Conservation (phyloP, 2,329 filamentous ascomycete species). For the Hypoxylon sp. region DNA sequence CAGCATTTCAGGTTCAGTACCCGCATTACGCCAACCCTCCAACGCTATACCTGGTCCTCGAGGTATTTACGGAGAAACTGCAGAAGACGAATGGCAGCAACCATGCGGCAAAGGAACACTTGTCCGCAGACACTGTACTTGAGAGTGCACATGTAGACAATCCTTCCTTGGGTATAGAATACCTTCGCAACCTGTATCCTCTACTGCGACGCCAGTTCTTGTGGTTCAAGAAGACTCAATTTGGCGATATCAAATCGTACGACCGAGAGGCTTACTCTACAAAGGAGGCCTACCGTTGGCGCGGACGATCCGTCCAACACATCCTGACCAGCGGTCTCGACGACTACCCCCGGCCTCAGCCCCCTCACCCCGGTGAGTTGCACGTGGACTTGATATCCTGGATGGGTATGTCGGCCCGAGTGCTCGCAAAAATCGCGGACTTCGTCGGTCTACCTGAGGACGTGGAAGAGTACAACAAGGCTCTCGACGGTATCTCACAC, state of each 20-base stretch:
- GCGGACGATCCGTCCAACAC: conserved; percentile 85
- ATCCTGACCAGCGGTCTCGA: conserved; percentile 93
- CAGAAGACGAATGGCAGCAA: conserved; percentile 62
- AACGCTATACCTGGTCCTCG: conserved; percentile 89
- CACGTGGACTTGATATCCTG: conserved; percentile 95
- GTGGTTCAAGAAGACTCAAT: conserved; percentile 95
- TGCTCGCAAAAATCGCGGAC: conserved; percentile 81
- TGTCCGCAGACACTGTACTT: conserved; percentile 53
- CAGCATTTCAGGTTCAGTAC: conserved; percentile 94
- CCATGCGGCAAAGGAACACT: conserved; percentile 53
- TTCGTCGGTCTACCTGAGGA: conserved; percentile 82
- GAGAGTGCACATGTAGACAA: conserved; percentile 74
- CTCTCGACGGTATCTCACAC: conserved; percentile 77
- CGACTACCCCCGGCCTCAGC: conserved; percentile 93
- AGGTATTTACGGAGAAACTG: conserved; percentile 83
- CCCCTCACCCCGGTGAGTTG: conserved; percentile 93
- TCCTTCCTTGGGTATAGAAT: conserved; percentile 40
- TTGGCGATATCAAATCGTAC: conserved; percentile 88
- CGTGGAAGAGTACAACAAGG: conserved; percentile 73
- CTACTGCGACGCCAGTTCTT: conserved; percentile 87
- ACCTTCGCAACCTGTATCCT: conserved; percentile 58
- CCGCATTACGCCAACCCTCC: conserved; percentile 98
- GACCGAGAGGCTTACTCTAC: conserved; percentile 86
- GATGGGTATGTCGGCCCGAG: conserved; percentile 95
- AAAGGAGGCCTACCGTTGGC: conserved; percentile 96